Percentiles rank a stretch among this genome's conserved stretches.
These are phyloP conservation scores for Picocystis sp. DNA, from an alignment of 163 green algal species.

Conservation along the genomic window DNA sequence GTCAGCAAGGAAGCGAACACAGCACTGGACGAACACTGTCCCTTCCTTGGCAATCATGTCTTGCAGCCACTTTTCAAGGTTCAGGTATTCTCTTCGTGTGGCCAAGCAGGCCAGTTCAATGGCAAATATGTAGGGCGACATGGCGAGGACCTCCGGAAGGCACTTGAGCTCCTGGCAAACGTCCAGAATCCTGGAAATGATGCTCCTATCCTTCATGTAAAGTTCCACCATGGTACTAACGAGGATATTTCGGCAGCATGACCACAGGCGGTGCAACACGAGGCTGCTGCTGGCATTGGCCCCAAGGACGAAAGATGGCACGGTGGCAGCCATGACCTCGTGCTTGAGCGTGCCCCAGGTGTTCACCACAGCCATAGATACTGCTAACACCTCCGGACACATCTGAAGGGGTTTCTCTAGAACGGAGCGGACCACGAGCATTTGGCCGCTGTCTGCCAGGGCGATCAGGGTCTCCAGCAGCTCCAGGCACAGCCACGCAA, in stretches of 20 bases:
- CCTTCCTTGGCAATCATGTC: slow-evolving; percentile 22
- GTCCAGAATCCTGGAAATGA: slow-evolving; percentile 52
- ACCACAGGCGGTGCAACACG: slow-evolving; percentile 63
- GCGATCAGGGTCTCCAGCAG: slow-evolving; percentile 50
- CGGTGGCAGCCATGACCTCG: slow-evolving; percentile 34
- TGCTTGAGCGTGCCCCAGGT: slow-evolving; percentile 18
- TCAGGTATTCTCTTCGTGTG: slow-evolving; percentile 44
- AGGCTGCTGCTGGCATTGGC: slow-evolving; percentile 36
- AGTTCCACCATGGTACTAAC: slow-evolving; percentile 42
- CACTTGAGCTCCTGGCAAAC: slow-evolving; percentile 48
- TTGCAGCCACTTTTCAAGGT: slow-evolving; percentile 80
- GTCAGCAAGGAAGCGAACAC: slow-evolving; percentile 42
- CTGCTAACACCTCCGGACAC: slow-evolving; percentile 67
- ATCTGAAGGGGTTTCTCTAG: slow-evolving; percentile 33
- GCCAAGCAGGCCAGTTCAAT: slow-evolving; percentile 69
- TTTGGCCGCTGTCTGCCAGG: slow-evolving; percentile 40
- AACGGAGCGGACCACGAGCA: slow-evolving; percentile 25
- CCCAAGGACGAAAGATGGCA: slow-evolving; percentile 21
- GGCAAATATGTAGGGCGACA: slow-evolving; percentile 40
- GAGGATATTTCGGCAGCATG: slow-evolving; percentile 32
- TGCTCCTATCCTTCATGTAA: slow-evolving; percentile 40
- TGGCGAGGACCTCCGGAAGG: slow-evolving; percentile 44
- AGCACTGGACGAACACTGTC: slow-evolving; percentile 27
- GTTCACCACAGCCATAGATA: slow-evolving; percentile 33
- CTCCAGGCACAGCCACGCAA: slow-evolving; percentile 72